Conservation (phyloP, 345 rosid genomes). For the Excoecaria agallocha region DNA sequence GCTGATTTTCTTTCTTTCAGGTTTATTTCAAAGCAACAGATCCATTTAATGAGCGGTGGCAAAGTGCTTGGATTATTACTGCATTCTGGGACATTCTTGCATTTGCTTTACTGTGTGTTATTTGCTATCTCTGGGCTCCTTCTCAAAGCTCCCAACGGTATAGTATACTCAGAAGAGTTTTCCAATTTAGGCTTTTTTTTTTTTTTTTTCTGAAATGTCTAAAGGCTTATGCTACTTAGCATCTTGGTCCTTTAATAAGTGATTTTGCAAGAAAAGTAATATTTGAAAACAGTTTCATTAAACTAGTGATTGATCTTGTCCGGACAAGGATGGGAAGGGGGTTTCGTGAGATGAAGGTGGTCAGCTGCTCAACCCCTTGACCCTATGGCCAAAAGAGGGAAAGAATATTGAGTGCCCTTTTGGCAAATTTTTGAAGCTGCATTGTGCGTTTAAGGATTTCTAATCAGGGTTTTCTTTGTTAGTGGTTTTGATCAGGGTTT, state of each 20-base stretch:
- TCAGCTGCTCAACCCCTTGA: not conserved
- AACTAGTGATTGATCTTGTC: not conserved
- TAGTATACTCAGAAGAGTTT: not conserved
- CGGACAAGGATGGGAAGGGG: not conserved
- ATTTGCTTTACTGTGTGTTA: conserved; percentile 65
- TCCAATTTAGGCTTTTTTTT: not conserved
- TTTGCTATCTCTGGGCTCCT: conserved; percentile 96
- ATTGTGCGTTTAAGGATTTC: not conserved
- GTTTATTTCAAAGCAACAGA: conserved; percentile 97
- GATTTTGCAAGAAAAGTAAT: not conserved
- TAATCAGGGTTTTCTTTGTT: not conserved
- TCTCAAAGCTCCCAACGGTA: conserved; percentile 90
- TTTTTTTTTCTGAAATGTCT: not conserved
- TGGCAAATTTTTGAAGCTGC: not conserved
- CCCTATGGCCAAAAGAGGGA: not conserved
- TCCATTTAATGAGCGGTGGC: conserved; percentile 90
- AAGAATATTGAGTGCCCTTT: not conserved
- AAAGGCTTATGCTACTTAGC: not conserved
- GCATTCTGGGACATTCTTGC: conserved; percentile 93
- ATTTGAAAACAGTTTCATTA: not conserved
- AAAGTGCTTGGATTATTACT: conserved; percentile 89
- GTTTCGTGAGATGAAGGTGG: not conserved
- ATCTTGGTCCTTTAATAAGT: not conserved
- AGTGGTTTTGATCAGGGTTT: not conserved
- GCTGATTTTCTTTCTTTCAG: conserved; percentile 40